Evolutionary conservation across 2,329 filamentous ascomycete species (phyloP).

Genomic region (Sclerotinia trifoliorum): DNA sequence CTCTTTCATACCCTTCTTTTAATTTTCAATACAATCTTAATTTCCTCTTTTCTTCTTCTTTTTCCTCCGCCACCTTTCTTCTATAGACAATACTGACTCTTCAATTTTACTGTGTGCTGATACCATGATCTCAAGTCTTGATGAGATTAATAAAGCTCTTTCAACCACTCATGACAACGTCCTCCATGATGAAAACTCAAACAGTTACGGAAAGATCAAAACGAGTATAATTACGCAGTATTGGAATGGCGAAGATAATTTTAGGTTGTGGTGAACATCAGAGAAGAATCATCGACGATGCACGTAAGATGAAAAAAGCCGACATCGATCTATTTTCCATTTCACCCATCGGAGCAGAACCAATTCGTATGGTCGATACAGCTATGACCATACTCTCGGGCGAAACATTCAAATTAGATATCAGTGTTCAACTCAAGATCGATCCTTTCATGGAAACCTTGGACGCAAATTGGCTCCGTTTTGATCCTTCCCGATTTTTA

Average conservation of each 20-base stretch:
- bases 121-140: constrained; percentile 67
- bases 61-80: too few relatives aligned
- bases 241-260: background rate
- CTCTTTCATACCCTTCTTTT: too few relatives aligned
- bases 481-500: constrained; percentile 12
- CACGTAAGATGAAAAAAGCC: background rate
- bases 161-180: constrained; percentile 23
- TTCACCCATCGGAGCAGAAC: background rate
- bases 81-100: too few relatives aligned
- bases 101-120: constrained; percentile 46
- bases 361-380: background rate
- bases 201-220: background rate
- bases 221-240: background rate
- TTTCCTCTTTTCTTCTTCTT: too few relatives aligned
- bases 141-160: constrained; percentile 65
- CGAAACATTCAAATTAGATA: background rate
- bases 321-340: background rate
- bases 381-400: constrained; percentile 10
- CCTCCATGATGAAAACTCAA: background rate
- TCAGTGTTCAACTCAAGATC: background rate
- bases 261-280: constrained; percentile 4
- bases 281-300: background rate
- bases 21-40: too few relatives aligned
- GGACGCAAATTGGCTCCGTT: background rate
- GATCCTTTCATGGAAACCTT: background rate